Conservation (phyloP, 1,139 yeast genomes). For the Suhomyces guaymorum region DNA sequence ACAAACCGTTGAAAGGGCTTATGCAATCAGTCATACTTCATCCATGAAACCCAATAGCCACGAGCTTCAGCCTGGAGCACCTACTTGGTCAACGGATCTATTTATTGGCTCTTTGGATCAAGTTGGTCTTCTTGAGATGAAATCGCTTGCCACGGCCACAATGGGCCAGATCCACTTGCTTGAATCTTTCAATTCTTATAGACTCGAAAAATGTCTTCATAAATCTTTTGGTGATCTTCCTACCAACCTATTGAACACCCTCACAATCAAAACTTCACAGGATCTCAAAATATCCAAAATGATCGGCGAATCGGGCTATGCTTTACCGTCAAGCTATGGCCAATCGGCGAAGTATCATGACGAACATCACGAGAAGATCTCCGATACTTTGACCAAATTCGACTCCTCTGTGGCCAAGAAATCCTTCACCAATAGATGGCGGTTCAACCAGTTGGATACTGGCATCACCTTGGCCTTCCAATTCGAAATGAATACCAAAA, state of each 20-base stretch:
- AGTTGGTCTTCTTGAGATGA: slow-evolving; percentile 45
- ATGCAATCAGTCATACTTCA: slow-evolving; percentile 18
- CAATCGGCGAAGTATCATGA: slow-evolving; percentile 23
- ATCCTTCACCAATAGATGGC: slow-evolving; percentile 41
- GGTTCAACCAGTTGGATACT: slow-evolving; percentile 23
- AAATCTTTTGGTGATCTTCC: slow-evolving; percentile 8
- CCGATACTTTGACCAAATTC: slow-evolving; percentile 35
- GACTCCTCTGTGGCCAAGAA: slow-evolving; percentile 34
- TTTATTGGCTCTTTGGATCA: slow-evolving; percentile 43
- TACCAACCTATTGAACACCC: slow-evolving; percentile 6
- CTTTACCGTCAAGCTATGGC: slow-evolving; percentile 37
- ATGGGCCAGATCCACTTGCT: slow-evolving; percentile 31
- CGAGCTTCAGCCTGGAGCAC: slow-evolving; percentile 19
- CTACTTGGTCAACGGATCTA: slow-evolving; percentile 34
- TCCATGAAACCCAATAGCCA: slow-evolving; percentile 29
- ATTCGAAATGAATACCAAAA: slow-evolving; percentile 35
- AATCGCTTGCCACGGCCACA: slow-evolving; percentile 28
- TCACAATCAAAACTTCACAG: slow-evolving; percentile 35
- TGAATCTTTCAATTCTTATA: slow-evolving; percentile 28
- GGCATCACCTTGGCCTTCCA: slow-evolving; percentile 31
- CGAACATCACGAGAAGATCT: slow-evolving; percentile 32
- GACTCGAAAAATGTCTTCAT: slow-evolving; percentile 18
- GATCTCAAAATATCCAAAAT: slow-evolving; percentile 33
- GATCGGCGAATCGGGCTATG: slow-evolving; percentile 30
- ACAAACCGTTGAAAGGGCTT: slow-evolving; percentile 24